phyloP scores from a whole-genome alignment of 176 grass and related monocot species.

The Aegilops longissima region DNA sequence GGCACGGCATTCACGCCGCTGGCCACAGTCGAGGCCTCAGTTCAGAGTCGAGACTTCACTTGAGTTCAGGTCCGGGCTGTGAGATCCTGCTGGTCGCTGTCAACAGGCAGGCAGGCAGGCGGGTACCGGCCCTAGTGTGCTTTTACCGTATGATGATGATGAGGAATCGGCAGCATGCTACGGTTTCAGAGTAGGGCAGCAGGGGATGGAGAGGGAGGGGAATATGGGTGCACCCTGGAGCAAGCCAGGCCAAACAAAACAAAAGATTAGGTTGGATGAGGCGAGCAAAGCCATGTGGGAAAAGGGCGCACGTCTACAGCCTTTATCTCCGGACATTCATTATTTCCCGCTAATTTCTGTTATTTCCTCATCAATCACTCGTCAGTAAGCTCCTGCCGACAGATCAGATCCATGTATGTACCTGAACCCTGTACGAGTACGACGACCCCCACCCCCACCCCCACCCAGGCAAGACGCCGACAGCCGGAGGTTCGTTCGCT shows the following conservation, averaged over 20 bases:
- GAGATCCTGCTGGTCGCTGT: background rate
- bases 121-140: background rate
- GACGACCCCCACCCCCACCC: background rate
- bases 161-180: background rate
- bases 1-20: background rate
- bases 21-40: background rate
- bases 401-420: background rate
- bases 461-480: background rate
- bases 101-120: background rate
- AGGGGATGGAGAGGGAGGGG: background rate
- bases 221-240: conserved; percentile 54
- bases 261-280: conserved; percentile 21
- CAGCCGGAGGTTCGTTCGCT: background rate
- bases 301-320: conserved; percentile 24
- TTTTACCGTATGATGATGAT: no score
- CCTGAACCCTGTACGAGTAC: background rate
- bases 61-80: background rate
- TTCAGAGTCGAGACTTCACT: background rate
- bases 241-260: conserved; percentile 44
- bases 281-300: conserved; percentile 43
- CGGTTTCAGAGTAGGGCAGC: background rate
- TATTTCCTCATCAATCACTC: no score
- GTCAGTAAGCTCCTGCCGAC: conserved; percentile 18
- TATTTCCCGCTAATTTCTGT: background rate
- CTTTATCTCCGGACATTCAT: conserved; percentile 33